Base-by-base conservation (phyloP, 805 yeast genomes). In the Saccharomycopsis fibuligera region DNA sequence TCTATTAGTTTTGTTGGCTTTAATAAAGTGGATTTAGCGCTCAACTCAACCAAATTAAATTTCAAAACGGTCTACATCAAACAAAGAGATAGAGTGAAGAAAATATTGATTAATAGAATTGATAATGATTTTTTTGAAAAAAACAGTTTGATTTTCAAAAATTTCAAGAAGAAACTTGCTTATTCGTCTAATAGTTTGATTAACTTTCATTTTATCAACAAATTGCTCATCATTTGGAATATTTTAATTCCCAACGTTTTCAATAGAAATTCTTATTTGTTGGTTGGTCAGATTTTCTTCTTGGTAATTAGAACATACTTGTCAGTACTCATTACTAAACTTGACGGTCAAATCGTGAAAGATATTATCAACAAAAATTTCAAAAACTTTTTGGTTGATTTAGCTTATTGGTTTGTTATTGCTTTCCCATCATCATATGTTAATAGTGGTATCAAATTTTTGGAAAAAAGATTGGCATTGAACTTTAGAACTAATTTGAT, bases 361-460 rank as follows among this genome's bases (percentile, higher is more conserved):
- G 91, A 89, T 63, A 76, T 90, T 60, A 87, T 90, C 56, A 82
- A 88, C 16, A 88, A 89, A 16, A 79, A 83, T 55, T 87, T 89
- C 17, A 75, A 70, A 56, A 81, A 82, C 46, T 90, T 90, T 58
- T 63, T 80, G 36, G 70, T 86, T 51, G 96, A 90, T 62, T 70
- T 90, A 63, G 74, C 79, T 8, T 84, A 85, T 63, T 90, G 97
- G 97, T 78, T 90, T 50, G 66, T 86, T 51, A 81, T 90, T 60
- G 96, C 96, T 0, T 79, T 90, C 54, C 98, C 98, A 2, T 95
- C 96, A 0, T 81, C 93, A 2, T 90, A 87, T 63, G 85, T 96
- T 29, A 90, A 90, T 64, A 84, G 96, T 42, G 89, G 91, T 50
- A 90, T 90, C 61, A 86, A 84, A 61, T 86, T 76, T 59, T 67